Conservation (phyloP, 2,329 filamentous ascomycete genomes). For the Alternaria tenuissima region DNA sequence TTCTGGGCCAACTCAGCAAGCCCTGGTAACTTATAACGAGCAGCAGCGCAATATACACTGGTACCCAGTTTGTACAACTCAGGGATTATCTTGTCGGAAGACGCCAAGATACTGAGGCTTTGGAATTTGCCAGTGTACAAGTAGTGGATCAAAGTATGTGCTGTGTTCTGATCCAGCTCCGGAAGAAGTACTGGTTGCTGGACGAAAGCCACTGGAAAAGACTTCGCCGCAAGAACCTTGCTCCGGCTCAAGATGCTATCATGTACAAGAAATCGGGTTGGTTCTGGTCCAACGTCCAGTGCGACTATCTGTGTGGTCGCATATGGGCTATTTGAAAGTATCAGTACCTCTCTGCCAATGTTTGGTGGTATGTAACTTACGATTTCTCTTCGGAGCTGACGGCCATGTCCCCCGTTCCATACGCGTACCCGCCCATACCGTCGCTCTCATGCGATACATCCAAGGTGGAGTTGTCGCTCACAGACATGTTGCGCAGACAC, state of each 20-base stretch:
- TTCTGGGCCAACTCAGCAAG: constrained; percentile 36
- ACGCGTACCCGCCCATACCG: not conserved
- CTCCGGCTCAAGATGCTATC: constrained; percentile 34
- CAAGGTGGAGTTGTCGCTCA: constrained; percentile 6
- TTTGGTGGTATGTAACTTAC: not conserved
- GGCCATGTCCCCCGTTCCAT: not conserved
- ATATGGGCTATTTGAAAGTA: constrained; percentile 24
- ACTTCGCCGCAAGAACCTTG: constrained; percentile 27
- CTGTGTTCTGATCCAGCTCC: constrained; percentile 34
- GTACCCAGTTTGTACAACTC: constrained; percentile 30
- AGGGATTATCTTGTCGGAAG: constrained; percentile 6
- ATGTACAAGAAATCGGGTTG: constrained; percentile 36
- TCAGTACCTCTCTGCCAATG: not conserved
- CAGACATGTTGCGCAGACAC: not conserved
- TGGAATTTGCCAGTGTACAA: constrained; percentile 37
- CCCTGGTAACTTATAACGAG: constrained; percentile 34
- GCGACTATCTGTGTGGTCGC: constrained; percentile 25
- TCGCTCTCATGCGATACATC: not conserved
- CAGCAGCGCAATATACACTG: constrained; percentile 39
- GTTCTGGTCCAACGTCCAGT: constrained; percentile 30
- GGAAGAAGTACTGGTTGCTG: constrained; percentile 29
- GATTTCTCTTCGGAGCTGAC: constrained; percentile 11
- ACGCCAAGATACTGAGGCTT: constrained; percentile 11
- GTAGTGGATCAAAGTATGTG: constrained; percentile 37
- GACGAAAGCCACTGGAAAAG: constrained; percentile 14